phyloP scores from a whole-genome alignment of 106 monocot species.

The Dioscorea dumetorum region DNA sequence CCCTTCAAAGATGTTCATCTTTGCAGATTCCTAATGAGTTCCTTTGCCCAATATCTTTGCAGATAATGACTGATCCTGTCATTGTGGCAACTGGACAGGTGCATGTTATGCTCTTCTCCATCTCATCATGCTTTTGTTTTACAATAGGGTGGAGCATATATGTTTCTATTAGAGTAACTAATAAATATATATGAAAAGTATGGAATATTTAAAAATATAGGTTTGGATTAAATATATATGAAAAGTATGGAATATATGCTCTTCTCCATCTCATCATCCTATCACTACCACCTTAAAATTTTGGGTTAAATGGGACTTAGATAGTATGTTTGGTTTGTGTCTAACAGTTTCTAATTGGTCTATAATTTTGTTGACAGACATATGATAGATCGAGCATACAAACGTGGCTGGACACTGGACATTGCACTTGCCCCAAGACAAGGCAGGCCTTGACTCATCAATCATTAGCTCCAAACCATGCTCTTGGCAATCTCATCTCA shows the following conservation, averaged over 20 bases:
- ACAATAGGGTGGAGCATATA: no score
- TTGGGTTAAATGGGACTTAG: no score
- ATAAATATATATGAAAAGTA: no score
- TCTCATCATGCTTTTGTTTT: no score
- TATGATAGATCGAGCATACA: constrained; percentile 53
- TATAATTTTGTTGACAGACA: constrained; percentile 21
- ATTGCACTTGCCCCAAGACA: constrained; percentile 48
- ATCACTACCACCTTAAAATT: no score
- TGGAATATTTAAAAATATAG: no score
- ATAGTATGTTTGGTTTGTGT: no score
- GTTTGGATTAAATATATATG: no score
- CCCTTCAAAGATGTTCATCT: constrained; percentile 29
- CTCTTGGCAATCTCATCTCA: constrained; percentile 39
- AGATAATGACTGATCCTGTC: constrained; percentile 75
- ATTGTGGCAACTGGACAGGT: constrained; percentile 75
- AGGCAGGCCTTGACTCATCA: constrained; percentile 31
- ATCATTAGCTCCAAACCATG: constrained; percentile 45
- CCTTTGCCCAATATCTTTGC: constrained; percentile 67
- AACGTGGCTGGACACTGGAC: constrained; percentile 49
- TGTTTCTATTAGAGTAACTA: no score
- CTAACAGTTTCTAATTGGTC: no score
- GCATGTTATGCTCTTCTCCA: neutral
- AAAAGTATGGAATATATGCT: no score
- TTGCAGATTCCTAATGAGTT: constrained; percentile 59
- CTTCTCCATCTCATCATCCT: no score